Evolutionary conservation across 768 basidiomycete species (phyloP), one percentile per base, ranked within the genome.

Genomic region (Leccinum broughii): DNA sequence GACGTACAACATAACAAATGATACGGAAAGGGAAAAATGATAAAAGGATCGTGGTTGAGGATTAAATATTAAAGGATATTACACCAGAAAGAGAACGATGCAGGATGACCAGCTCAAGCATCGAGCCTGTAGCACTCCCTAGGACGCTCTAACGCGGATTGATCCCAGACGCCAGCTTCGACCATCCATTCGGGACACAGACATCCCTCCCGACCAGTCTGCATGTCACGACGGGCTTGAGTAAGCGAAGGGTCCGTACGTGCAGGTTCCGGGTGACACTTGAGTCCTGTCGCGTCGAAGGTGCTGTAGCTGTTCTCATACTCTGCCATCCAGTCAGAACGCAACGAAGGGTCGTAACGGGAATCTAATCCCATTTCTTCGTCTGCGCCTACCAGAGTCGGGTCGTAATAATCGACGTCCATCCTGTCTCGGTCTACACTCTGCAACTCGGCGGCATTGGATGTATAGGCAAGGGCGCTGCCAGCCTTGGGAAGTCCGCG

Each of bases 171-270:
- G 1, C 65, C 53, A 10, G 35, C 44, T 32, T 68, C 57, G 51
- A 51, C 51, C 68, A 69, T 69, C 68, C 68, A 68, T 8, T 68
- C 68, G n/a, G 68, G 61, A 13, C 62, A 68, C 5, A 69, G 57
- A 54, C 65, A 67, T n/a, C 60, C 67, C 2, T 64, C 60, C 13
- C 34, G 62, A 6, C 34, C 34, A 0, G 49, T 52, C 20, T 4
- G 20, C 7, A 6, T 1, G 10, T 60, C 48, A 24, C 39, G 6
- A 32, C 2, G 4, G 3, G 10, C 24, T 28, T 6, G 20, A 1
- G 20, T 24, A 0, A 24, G n/a, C 11, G 54, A 4, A 7, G 46
- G n/a, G 13, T 3, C 24, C 30, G 0, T 37, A 4, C 11, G 30
- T 30, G 35, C 20, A 22, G 26, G 3, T 9, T 53, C 24, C 5